Conservation (phyloP, 1,284 basidiomycete genomes). For the Ustilago esculenta region DNA sequence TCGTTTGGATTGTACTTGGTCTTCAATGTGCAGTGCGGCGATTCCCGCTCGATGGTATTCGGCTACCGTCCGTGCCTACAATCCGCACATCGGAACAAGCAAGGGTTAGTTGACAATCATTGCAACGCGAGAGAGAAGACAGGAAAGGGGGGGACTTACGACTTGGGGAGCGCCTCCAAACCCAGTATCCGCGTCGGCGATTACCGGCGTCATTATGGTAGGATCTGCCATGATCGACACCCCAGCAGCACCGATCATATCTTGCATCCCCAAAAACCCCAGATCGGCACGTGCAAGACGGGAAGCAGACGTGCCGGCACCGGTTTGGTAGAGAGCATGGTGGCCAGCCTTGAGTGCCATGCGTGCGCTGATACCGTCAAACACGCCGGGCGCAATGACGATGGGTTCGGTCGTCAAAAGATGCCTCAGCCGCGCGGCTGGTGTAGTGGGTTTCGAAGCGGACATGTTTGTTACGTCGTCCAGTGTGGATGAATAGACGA, state of each 20-base stretch:
- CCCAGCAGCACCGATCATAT: slow-evolving; percentile 65
- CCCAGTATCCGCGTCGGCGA: slow-evolving; percentile 84
- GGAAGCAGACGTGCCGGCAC: slow-evolving; percentile 80
- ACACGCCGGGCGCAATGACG: slow-evolving; percentile 72
- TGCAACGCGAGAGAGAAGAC: too few species aligned
- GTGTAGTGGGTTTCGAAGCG: slow-evolving; percentile 7
- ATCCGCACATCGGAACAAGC: too few species aligned
- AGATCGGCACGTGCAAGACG: slow-evolving; percentile 80
- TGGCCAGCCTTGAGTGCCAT: slow-evolving; percentile 77
- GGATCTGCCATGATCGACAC: slow-evolving; percentile 33
- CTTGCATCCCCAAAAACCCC: slow-evolving; percentile 81
- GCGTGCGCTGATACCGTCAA: slow-evolving; percentile 81
- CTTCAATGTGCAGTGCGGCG: slow-evolving; percentile 81
- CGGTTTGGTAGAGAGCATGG: slow-evolving; percentile 77
- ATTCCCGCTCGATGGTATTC: slow-evolving; percentile 78
- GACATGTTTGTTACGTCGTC: neutral
- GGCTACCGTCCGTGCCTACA: slow-evolving; percentile 73
- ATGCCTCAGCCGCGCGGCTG: slow-evolving; percentile 28
- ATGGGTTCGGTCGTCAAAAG: slow-evolving; percentile 15
- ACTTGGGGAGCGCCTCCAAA: slow-evolving; percentile 82
- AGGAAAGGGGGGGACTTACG: slow-evolving; percentile 64
- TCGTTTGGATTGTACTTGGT: slow-evolving; percentile 81
- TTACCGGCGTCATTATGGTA: slow-evolving; percentile 68
- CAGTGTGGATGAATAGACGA: too few species aligned
- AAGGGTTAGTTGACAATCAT: too few species aligned